These are phyloP conservation scores for Tillandsia fasciculata DNA, from an alignment of 176 grass and related monocot species.

Conservation along the genomic window DNA sequence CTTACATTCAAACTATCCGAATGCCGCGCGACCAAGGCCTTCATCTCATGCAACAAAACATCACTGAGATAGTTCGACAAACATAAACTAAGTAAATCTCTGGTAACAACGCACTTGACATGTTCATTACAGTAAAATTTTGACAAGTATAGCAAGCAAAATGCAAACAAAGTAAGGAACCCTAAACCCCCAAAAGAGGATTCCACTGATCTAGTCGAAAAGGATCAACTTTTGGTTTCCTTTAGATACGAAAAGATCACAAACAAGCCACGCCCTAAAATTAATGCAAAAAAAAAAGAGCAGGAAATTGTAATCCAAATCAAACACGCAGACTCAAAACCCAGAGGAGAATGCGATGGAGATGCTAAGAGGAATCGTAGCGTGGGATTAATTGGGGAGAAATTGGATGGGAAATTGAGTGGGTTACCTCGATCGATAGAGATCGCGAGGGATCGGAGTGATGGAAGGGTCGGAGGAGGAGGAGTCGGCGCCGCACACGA, in stretches of 20 bases:
- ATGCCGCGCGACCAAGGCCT: slow-evolving; percentile 53
- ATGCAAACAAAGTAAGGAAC: no score
- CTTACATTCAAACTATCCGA: slow-evolving; percentile 63
- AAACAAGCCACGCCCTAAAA: no score
- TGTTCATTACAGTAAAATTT: not conserved
- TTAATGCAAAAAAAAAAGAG: not conserved
- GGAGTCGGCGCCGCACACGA: slow-evolving; percentile 12
- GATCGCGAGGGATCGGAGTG: slow-evolving; percentile 44
- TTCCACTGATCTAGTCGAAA: no score
- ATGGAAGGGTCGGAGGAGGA: slow-evolving; percentile 11
- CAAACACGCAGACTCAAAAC: not conserved
- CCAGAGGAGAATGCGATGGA: not conserved
- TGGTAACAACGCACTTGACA: not conserved
- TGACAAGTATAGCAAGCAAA: not conserved
- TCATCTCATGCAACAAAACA: slow-evolving; percentile 54
- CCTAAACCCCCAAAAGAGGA: no score
- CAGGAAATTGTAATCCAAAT: not conserved
- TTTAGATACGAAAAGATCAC: no score
- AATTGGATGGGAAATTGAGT: not conserved
- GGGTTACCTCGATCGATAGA: slow-evolving; percentile 82
- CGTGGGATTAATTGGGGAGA: not conserved
- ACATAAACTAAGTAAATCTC: not conserved
- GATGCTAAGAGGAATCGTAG: not conserved
- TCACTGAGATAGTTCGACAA: slow-evolving; percentile 28
- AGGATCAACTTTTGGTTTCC: no score